Evolutionary conservation across 768 basidiomycete species (phyloP), one percentile per base, ranked within the genome.

Genomic region (Rhodotorula paludigena): DNA sequence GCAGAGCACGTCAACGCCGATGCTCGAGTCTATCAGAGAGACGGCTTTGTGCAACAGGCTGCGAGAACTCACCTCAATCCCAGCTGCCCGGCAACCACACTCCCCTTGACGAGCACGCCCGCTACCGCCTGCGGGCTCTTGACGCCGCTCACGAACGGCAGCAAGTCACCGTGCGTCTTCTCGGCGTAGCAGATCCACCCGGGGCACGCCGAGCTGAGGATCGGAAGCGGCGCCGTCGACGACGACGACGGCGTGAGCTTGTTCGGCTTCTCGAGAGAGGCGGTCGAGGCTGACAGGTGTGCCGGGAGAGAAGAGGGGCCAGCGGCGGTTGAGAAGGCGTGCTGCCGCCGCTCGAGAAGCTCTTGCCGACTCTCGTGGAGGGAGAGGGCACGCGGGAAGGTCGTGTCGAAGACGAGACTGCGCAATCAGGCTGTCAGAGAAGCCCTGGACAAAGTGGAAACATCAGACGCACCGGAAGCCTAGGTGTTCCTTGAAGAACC

Each of bases 151-250:
- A 99, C 88, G 75, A 91, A 92, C 9, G 92, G 92, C 30, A 99
- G 77, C 83, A 99, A 87, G 77, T 94, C 92, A 6, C 87, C 83
- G 74, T 96, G 94, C 2, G 94, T 87, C 81, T 99, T 99, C 79
- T 99, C 96, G 25, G 92, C 94, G 78, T 98, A 98, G 77, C 96
- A 99, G 64, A 99, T 89, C 96, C 96, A 98, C 23, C 96, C 96
- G 0, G 96, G 96, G 80, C 96, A 98, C 23, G 96, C 91, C 73
- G 91, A 92, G 8, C 92, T 87, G 33, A 99, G 81, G 86, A 99
- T 92, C 1, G 96, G 96, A 35, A 97, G 78, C 61, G 81, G 80
- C 18, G 61, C 66, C 25, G 38, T 55, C 11, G 57, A 41, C 3
- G 68, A 69, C 1, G 54, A 51, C 4, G 63, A 23, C 10, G 68